Conservation (phyloP, 306 rosid species). For the Carpinus viminea region DNA sequence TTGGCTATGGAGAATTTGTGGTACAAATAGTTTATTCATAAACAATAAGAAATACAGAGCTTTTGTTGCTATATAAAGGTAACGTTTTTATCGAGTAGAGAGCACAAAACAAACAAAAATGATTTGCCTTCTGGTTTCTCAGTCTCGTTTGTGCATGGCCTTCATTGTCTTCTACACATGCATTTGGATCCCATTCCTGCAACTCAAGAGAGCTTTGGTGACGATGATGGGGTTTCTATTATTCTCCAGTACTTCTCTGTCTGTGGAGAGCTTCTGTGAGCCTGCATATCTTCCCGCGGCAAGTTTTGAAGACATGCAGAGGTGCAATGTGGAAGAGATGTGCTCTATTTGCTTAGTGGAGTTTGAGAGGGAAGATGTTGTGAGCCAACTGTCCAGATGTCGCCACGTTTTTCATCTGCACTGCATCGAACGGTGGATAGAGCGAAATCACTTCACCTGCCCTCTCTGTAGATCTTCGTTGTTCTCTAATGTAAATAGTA, state of each 20-base stretch:
- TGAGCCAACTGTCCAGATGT: constrained; percentile 54
- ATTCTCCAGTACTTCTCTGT: not conserved
- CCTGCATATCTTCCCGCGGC: constrained; percentile 32
- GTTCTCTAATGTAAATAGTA: constrained; percentile 17
- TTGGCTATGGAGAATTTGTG: not conserved
- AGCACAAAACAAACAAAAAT: constrained; percentile 23
- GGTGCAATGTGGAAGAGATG: constrained; percentile 28
- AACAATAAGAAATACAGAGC: constrained; percentile 26
- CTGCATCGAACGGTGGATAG: constrained; percentile 76
- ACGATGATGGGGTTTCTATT: constrained; percentile 4
- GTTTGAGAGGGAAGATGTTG: constrained; percentile 61
- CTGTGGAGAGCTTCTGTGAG: constrained; percentile 8
- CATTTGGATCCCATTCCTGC: constrained; percentile 58
- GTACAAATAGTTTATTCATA: constrained; percentile 11
- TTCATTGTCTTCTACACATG: constrained; percentile 62
- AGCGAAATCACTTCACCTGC: constrained; percentile 57
- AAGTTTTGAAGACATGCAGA: constrained; percentile 44
- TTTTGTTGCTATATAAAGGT: constrained; percentile 20
- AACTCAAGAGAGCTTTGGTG: constrained; percentile 42
- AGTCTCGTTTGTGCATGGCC: constrained; percentile 45
- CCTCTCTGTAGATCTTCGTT: constrained; percentile 77
- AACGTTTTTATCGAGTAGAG: constrained; percentile 14
- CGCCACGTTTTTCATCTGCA: constrained; percentile 62
- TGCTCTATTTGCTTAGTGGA: constrained; percentile 82
- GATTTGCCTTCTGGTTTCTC: constrained; percentile 50